A percentile compares a stretch with the other conserved stretches of the same genome.
phyloP scores from a whole-genome alignment of 106 monocot species.

The Acorus calamus region DNA sequence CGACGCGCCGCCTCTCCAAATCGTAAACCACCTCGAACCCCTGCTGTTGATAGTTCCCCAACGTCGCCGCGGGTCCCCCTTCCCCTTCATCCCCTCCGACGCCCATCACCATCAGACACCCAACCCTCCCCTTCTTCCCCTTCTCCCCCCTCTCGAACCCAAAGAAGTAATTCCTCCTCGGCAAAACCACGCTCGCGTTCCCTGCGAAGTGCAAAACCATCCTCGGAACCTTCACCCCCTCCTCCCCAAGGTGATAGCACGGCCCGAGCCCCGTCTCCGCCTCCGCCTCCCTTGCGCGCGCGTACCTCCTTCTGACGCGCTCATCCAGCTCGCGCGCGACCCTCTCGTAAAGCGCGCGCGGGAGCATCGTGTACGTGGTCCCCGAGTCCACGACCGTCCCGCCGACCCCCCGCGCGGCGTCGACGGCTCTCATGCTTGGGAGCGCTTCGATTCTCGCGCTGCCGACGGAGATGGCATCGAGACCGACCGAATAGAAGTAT shows the following conservation, averaged over 20 bases:
- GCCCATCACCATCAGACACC: conserved; percentile 67
- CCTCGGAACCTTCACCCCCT: conserved; percentile 26
- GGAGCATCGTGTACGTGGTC: conserved; percentile 88
- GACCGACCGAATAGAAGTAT: conserved; percentile 75
- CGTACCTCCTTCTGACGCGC: conserved; percentile 18
- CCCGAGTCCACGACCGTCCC: conserved; percentile 88
- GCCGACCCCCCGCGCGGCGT: conserved; percentile 36
- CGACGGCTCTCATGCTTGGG: conserved; percentile 18
- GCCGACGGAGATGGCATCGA: conserved; percentile 56
- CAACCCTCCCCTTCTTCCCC: conserved; percentile 14
- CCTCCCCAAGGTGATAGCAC: conserved; percentile 31
- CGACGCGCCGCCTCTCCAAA: conserved; percentile 48
- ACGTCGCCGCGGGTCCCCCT: conserved; percentile 63
- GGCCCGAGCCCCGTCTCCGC: conserved; percentile 47
- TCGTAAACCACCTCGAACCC: conserved; percentile 95
- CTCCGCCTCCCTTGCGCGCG: conserved; percentile 31
- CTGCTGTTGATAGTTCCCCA: conserved; percentile 98
- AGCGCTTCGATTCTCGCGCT: conserved; percentile 18
- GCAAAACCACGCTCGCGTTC: conserved; percentile 54
- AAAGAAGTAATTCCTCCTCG: conserved; percentile 76
- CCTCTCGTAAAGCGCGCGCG: conserved; percentile 16
- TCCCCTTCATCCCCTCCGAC: conserved; percentile 19
- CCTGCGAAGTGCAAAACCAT: conserved; percentile 59
- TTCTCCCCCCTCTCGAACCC: conserved; percentile 30
- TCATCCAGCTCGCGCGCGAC: conserved; percentile 34